A percentile compares a stretch with the other conserved stretches of the same genome.
phyloP scores from a whole-genome alignment of 495 filamentous ascomycete genomes.

The Cryomyces minteri region DNA sequence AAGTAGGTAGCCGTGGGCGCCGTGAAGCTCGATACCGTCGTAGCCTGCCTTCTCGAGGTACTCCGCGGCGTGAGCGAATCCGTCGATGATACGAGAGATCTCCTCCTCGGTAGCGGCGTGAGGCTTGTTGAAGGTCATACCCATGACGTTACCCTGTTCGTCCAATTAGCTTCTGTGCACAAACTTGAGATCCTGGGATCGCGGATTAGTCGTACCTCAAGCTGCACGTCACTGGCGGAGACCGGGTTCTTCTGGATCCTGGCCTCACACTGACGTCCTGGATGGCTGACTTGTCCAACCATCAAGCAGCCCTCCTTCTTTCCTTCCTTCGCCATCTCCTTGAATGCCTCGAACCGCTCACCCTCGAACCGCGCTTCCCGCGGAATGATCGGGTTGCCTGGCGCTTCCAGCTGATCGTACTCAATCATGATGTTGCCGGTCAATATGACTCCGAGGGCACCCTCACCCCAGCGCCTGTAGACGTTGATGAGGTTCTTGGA shows the following conservation, averaged over 20 bases:
- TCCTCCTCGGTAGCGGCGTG: conserved; percentile 29
- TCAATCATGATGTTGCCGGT: conserved; percentile 48
- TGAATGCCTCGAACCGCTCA: conserved; percentile 39
- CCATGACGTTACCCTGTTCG: conserved; percentile 17
- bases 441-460: conserved; percentile 34
- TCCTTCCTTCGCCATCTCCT: conserved; percentile 25
- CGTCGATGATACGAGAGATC: conserved; percentile 27
- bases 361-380: conserved; percentile 26
- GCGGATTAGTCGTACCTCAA: conserved; percentile 11
- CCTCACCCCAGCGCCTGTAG: conserved; percentile 42
- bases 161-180: too few species aligned
- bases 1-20: conserved; percentile 42
- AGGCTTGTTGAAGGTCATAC: conserved; percentile 30
- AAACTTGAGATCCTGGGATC: not conserved
- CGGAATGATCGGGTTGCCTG: conserved; percentile 40
- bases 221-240: conserved; percentile 39
- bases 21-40: conserved; percentile 41
- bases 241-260: conserved; percentile 35
- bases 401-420: conserved; percentile 35
- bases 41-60: conserved; percentile 37
- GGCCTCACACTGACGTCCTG: conserved; percentile 35
- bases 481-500: conserved; percentile 34
- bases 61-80: conserved; percentile 37
- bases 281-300: conserved; percentile 41
- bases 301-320: conserved; percentile 37